Evolutionary conservation across 2,329 filamentous ascomycete species (phyloP).

Genomic region (Penicillium sp.): DNA sequence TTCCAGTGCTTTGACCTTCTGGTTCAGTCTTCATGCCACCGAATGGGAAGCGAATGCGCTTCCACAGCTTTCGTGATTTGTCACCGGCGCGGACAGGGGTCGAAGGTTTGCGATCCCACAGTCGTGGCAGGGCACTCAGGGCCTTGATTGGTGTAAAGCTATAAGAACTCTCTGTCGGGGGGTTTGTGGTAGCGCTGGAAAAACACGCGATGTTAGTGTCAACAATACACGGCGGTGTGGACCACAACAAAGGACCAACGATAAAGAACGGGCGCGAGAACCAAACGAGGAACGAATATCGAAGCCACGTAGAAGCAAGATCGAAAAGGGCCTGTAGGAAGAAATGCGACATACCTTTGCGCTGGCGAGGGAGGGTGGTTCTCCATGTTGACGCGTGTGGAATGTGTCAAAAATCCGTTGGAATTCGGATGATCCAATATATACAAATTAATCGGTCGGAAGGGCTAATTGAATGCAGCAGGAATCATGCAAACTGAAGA

Average conservation of each 20-base stretch:
- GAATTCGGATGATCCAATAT: constrained; percentile 9
- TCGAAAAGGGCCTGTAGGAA: not conserved
- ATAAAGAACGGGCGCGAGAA: not conserved
- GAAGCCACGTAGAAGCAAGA: not conserved
- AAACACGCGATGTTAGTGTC: constrained; percentile 14
- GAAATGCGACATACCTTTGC: constrained; percentile 20
- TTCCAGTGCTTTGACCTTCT: constrained; percentile 32
- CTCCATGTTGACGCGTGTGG: constrained; percentile 24
- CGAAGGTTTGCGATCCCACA: constrained; percentile 49
- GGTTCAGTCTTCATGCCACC: constrained; percentile 31
- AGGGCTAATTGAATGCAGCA: not conserved
- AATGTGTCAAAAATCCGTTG: constrained; percentile 25
- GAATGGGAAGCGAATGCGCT: constrained; percentile 42
- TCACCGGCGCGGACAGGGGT: constrained; percentile 42
- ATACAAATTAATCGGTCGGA: not conserved
- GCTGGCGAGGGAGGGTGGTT: constrained; percentile 19
- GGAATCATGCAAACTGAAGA: not conserved
- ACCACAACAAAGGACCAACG: not conserved
- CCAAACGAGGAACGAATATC: not conserved
- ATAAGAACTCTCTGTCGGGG: constrained; percentile 29
- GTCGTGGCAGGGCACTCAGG: constrained; percentile 35
- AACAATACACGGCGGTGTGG: not conserved
- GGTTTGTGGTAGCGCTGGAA: constrained; percentile 9
- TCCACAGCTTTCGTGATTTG: constrained; percentile 49
- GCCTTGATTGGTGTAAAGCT: constrained; percentile 46